Percentiles rank a stretch among this genome's conserved stretches.
Conservation (phyloP, 2,329 filamentous ascomycete species). For the Zymoseptoria brevis region DNA sequence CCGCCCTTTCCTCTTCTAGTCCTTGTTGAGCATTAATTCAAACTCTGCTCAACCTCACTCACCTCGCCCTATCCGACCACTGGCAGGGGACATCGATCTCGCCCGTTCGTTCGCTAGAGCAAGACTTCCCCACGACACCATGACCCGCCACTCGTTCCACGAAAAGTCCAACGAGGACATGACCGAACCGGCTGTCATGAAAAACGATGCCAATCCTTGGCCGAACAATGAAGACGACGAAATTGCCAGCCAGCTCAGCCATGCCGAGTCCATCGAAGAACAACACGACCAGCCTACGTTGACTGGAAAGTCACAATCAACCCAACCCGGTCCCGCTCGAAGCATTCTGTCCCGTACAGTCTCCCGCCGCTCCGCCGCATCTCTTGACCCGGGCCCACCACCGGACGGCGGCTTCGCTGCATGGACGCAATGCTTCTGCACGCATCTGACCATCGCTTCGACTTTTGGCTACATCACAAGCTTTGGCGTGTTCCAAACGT, state of each 20-base stretch:
- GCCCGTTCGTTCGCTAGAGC: background rate
- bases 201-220: slow-evolving; percentile 7
- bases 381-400: slow-evolving; percentile 31
- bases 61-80: too few species aligned
- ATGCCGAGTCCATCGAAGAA: slow-evolving; percentile 6
- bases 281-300: slow-evolving; percentile 3
- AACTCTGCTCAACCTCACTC: background rate
- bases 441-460: slow-evolving; percentile 28
- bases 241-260: slow-evolving; percentile 8
- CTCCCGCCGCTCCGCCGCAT: slow-evolving; percentile 20
- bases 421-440: slow-evolving; percentile 26
- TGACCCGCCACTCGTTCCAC: background rate
- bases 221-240: slow-evolving; percentile 16
- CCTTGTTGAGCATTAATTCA: background rate
- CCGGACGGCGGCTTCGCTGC: slow-evolving; percentile 35
- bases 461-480: slow-evolving; percentile 25
- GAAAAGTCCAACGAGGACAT: background rate
- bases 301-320: background rate
- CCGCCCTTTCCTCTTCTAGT: background rate
- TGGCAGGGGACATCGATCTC: background rate
- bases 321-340: slow-evolving; percentile 2
- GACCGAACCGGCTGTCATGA: background rate
- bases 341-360: slow-evolving; percentile 16
- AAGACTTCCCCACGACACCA: background rate
- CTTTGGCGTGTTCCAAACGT: slow-evolving; percentile 38